phyloP scores from a whole-genome alignment of 148 eudicot species.

The Gaultheria prostrata region DNA sequence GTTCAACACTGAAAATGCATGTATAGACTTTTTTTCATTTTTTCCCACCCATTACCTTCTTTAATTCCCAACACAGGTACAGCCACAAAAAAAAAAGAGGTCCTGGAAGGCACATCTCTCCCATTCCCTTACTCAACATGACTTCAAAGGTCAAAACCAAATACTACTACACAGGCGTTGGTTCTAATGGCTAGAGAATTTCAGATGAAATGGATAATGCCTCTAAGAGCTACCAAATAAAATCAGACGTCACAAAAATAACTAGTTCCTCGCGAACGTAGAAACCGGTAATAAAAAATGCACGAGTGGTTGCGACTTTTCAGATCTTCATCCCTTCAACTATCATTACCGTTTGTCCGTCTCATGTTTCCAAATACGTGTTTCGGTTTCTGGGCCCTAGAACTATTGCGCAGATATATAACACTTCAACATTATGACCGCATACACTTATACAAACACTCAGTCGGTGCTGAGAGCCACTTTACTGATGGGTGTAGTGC shows the following conservation, averaged over 20 bases:
- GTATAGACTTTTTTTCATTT: neutral
- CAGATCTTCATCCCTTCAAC: neutral
- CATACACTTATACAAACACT: neutral
- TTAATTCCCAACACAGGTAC: neutral
- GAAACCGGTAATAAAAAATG: neutral
- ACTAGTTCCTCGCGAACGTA: neutral
- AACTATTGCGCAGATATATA: neutral
- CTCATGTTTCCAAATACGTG: neutral
- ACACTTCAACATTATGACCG: neutral
- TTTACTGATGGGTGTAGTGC: neutral
- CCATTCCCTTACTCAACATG: slow-evolving; percentile 1
- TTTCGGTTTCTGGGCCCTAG: neutral
- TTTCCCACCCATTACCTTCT: neutral
- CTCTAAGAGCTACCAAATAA: neutral
- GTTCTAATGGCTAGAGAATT: neutral
- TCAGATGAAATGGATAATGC: neutral
- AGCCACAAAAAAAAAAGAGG: neutral
- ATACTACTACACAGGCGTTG: neutral
- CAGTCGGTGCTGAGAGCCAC: neutral
- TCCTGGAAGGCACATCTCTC: neutral
- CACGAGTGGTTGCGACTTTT: neutral
- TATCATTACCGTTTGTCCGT: neutral
- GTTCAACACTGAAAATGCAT: neutral
- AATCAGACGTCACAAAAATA: neutral
- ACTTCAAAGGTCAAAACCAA: neutral